Base-by-base conservation (phyloP, 495 filamentous ascomycete species). In the Immersiella caudata region DNA sequence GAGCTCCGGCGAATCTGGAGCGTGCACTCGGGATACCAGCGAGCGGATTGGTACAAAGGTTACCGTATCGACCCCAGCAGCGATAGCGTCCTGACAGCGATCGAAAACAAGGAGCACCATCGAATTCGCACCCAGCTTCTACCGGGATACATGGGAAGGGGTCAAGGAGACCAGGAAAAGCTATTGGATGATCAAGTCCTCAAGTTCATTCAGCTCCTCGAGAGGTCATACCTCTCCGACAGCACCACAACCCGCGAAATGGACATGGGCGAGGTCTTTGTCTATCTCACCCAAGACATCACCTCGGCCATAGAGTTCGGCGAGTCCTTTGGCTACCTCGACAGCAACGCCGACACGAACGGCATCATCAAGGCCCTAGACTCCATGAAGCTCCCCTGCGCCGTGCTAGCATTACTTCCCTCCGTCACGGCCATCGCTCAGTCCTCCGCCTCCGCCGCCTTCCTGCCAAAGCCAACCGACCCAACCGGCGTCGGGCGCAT, bases 261-360 rank as follows among this genome's bases (percentile, higher is more conserved):
- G 22, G 78, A 81, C 64, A 69, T 82, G 55, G 73, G 73, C 1
- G 74, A 70, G 5, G 69, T 71, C 8, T 70, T 74, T 0, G 68
- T 71, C 14, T 81, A 70, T 67, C 77, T 80, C 68, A 78, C 79
- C 3, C 71, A 80, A 18, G 80, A 82, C 65, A 71, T 79, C 1
- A 81, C 77, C 60, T 74, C 77, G 2, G 75, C 75, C 26, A 62
- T 82, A 11, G 76, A 77, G 12, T 82, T 80, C 58, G 76, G 78
- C 11, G 68, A 74, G 51, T 65, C 77, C 0, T 80, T 80, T 60
- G 80, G 79, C 46, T 78, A 75, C 56, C 56, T 81, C 12, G 71
- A 68, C 7, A 70, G 55, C 21, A 80, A 85, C 64, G 65, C 66
- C 0, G 83, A 86, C 66, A 71, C 80, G 22, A 24, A 62, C 54